Evolutionary conservation across 1,284 basidiomycete species (phyloP).

Genomic region (Sanghuangporus weigelae): DNA sequence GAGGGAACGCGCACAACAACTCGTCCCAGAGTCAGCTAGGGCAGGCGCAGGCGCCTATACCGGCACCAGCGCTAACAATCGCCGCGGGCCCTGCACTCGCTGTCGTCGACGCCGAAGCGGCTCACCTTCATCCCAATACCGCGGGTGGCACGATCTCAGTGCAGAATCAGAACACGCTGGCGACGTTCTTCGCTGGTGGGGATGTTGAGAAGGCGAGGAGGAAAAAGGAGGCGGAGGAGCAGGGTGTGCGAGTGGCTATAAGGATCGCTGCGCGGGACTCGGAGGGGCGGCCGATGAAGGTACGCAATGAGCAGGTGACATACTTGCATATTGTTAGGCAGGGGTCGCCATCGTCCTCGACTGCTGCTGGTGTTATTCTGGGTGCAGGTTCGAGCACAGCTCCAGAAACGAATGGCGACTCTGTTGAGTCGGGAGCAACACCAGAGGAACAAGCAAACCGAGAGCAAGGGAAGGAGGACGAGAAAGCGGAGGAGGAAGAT

Average conservation of each 20-base stretch:
- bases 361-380: background rate
- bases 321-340: constrained; percentile 81
- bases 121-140: constrained; percentile 24
- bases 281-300: constrained; percentile 55
- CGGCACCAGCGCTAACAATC: constrained; percentile 14
- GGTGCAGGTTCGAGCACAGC: background rate
- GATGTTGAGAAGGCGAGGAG: constrained; percentile 33
- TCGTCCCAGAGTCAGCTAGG: background rate
- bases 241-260: constrained; percentile 74
- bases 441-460: background rate
- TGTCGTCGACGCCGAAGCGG: constrained; percentile 59
- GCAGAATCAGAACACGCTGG: background rate
- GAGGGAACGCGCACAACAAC: background rate
- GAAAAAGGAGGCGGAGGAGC: constrained; percentile 43
- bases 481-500: constrained; percentile 30
- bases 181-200: constrained; percentile 23
- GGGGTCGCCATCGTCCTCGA: constrained; percentile 33
- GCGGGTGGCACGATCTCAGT: background rate
- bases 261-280: constrained; percentile 72
- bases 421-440: constrained; percentile 19
- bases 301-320: constrained; percentile 78
- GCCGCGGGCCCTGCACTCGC: constrained; percentile 57
- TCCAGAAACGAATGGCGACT: background rate
- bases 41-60: background rate
- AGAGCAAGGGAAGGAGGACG: background rate